phyloP scores from a whole-genome alignment of 257 asterid genomes.

The Ocimum tenuiflorum region DNA sequence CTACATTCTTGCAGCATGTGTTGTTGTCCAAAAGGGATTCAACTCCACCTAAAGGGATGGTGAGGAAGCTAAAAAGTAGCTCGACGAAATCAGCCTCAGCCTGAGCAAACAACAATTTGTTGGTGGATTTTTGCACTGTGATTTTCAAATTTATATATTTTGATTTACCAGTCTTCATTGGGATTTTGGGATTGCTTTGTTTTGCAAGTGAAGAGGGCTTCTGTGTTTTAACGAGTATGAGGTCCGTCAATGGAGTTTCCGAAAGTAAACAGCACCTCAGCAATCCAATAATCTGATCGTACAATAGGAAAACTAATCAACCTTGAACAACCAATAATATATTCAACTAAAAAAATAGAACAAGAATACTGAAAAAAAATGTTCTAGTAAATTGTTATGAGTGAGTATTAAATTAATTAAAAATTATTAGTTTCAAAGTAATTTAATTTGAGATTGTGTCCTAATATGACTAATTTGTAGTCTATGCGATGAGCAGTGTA shows the following conservation, averaged over 20 bases:
- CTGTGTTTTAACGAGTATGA: background rate
- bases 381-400: too few species aligned
- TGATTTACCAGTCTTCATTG: background rate
- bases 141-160: conserved; percentile 11
- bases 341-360: too few species aligned
- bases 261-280: conserved; percentile 5
- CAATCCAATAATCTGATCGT: conserved; percentile 14
- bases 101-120: conserved; percentile 16
- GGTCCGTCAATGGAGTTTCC: conserved; percentile 11
- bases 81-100: conserved; percentile 15
- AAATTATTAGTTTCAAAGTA: too few species aligned
- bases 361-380: too few species aligned
- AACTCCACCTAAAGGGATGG: conserved; percentile 16
- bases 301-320: too few species aligned
- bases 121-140: conserved; percentile 12
- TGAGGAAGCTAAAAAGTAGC: conserved; percentile 16
- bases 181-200: background rate
- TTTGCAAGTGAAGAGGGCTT: background rate
- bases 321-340: too few species aligned
- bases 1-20: background rate
- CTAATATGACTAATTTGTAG: too few species aligned
- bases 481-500: too few species aligned
- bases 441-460: too few species aligned
- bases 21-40: background rate
- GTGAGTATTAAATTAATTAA: too few species aligned